These are phyloP conservation scores for Cocos nucifera DNA, from an alignment of 176 grass and related monocot species.

Conservation along the genomic window DNA sequence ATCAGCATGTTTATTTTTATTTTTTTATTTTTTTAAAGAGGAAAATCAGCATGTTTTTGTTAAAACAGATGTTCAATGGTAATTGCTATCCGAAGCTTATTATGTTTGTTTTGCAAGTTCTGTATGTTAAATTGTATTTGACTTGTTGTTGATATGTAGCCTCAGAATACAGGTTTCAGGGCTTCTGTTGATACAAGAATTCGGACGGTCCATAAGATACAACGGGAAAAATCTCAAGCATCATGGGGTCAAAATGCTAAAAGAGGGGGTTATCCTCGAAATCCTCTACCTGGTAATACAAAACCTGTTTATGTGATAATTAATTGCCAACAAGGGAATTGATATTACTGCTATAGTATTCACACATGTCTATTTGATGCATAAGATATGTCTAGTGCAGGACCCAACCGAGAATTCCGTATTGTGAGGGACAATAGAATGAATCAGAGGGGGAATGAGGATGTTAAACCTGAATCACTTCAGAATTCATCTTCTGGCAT, in stretches of 20 bases:
- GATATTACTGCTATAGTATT: background rate
- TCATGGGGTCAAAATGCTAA: constrained; percentile 22
- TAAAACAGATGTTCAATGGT: no score
- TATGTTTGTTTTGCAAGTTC: no score
- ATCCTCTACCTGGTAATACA: constrained; percentile 30
- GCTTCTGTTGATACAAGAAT: constrained; percentile 13
- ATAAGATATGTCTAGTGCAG: constrained; percentile 28
- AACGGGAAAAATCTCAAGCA: constrained; percentile 29
- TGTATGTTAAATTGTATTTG: no score
- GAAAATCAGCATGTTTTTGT: no score
- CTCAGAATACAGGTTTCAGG: constrained; percentile 28
- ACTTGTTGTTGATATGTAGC: constrained; percentile 1
- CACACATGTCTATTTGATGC: background rate
- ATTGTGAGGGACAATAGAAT: constrained; percentile 71
- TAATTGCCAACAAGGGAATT: constrained; percentile 3
- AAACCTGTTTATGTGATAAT: background rate
- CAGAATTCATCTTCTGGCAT: constrained; percentile 13
- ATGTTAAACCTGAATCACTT: constrained; percentile 20
- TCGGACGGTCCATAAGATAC: constrained; percentile 19
- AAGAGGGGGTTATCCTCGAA: constrained; percentile 31
- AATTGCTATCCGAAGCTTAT: no score
- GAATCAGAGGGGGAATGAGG: constrained; percentile 30
- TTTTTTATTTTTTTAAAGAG: no score
- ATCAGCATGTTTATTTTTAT: no score
- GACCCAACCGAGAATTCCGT: constrained; percentile 45